phyloP scores from a whole-genome alignment of 2,329 filamentous ascomycete species.

The Geosmithia morbida region DNA sequence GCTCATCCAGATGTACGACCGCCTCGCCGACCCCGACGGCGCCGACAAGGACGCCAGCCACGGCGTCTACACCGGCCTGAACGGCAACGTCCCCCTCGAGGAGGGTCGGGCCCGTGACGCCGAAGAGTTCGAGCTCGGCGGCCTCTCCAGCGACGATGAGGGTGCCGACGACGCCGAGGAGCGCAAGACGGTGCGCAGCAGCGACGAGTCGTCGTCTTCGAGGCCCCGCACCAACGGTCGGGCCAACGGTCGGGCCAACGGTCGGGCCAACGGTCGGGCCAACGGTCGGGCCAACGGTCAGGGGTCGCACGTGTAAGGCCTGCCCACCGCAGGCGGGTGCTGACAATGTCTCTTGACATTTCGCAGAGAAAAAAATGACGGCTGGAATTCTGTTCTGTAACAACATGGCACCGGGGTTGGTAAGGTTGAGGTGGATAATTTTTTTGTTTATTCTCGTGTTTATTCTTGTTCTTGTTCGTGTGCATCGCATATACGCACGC shows the following conservation, averaged over 20 bases:
- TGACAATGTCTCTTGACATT: too few relatives aligned
- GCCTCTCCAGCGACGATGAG: conserved; percentile 80
- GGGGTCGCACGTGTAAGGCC: neutral
- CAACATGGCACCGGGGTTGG: neutral
- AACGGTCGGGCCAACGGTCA: neutral
- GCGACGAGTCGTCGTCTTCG: neutral
- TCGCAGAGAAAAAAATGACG: neutral
- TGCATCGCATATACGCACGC: too few relatives aligned
- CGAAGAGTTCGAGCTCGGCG: conserved; percentile 88
- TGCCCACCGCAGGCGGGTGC: too few relatives aligned
- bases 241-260: neutral
- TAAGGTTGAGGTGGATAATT: neutral
- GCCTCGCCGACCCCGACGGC: conserved; percentile 25
- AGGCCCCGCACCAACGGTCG: too few relatives aligned
- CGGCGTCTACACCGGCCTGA: conserved; percentile 18
- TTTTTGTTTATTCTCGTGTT: too few relatives aligned
- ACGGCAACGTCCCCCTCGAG: conserved; percentile 19
- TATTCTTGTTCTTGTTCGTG: neutral
- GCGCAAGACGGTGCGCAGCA: conserved; percentile 16
- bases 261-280: too few relatives aligned
- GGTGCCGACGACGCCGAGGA: conserved; percentile 51
- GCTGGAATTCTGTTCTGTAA: neutral
- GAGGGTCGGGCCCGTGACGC: conserved; percentile 53
- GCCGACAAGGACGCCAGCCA: conserved; percentile 17
- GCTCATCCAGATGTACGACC: conserved; percentile 72